Evolutionary conservation across 768 basidiomycete species (phyloP), one percentile per base, ranked within the genome.

Genomic region (Leccinum subgranulosum): DNA sequence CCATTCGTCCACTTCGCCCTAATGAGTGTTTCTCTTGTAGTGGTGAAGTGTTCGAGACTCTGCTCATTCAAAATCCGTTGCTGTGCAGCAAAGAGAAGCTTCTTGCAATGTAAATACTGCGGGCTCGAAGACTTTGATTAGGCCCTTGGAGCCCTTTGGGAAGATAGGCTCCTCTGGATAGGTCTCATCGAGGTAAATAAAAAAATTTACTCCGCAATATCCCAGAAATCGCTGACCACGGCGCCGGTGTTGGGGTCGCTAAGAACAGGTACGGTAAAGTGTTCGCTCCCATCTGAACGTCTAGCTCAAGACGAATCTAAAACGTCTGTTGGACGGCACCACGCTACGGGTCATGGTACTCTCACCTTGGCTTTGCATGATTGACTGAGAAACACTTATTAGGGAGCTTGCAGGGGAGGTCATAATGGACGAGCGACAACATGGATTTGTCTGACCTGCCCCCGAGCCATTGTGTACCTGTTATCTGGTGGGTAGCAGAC

Each of bases 1-100:
- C 27, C 79, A 59, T 31, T 79, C 73, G 25, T 80, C 77, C 51
- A 82, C 58, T n/a, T 64, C 47, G 58, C 67, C 4, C 75, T 76
- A 49, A 75, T 67, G 3, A 8, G 19, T 2, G 15, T 55, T 55
- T 74, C 70, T 34, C 76, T 66, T 6, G 73, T 76, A 19, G 55
- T 51, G 23, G 74, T 61, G 58, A 78, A 83, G 64, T 75, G 76
- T 33, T 64, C 69, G 39, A 59, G 55, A 55, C 77, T 79, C 34
- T 54, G 60, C 4, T 73, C 67, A 25, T 68, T 73, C 55, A 81
- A 59, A 47, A 70, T 58, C 14, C 59, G 36, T 7, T 63, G 61
- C 1, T 23, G 15, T 70, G 69, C 25, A 73, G 31, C 48, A 69
- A 4, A 50, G 21, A 1, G 63, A 53, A 10, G 29, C 29, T 23